A percentile compares a stretch with the other conserved stretches of the same genome.
phyloP scores from a whole-genome alignment of 116 monocot species.

The Thalassia testudinum region DNA sequence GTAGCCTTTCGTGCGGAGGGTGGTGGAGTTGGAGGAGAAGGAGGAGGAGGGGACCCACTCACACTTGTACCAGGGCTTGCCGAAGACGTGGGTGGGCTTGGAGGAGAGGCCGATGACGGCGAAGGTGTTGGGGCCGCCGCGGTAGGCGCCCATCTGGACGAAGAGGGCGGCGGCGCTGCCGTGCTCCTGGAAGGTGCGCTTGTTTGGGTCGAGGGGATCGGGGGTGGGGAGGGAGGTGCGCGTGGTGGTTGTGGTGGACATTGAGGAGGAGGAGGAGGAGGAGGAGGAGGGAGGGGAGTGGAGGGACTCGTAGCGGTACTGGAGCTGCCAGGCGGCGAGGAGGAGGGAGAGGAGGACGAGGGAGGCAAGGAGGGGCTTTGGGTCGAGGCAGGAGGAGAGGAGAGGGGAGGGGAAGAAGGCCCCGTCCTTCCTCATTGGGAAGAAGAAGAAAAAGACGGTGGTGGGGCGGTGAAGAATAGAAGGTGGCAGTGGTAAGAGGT shows the following conservation, averaged over 20 bases:
- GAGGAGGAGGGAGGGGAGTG: conserved; percentile 10
- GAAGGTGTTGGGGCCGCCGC: conserved; percentile 69
- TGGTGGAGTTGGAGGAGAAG: conserved; percentile 3
- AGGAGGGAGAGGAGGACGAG: conserved; percentile 53
- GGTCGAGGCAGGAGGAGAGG: conserved; percentile 31
- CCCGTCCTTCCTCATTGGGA: too few species aligned
- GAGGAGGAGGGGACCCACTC: conserved; percentile 62
- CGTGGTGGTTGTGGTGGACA: conserved; percentile 1
- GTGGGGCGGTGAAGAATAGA: too few species aligned
- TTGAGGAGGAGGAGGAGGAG: conserved; percentile 1
- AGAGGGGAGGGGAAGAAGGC: too few species aligned
- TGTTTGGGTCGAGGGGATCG: conserved; percentile 26
- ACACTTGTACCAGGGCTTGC: conserved; percentile 90
- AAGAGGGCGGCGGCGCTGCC: conserved; percentile 79
- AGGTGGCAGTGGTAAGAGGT: too few species aligned
- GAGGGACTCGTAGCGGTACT: conserved; percentile 61
- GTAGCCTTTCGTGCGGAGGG: conserved; percentile 56
- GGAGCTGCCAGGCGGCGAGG: conserved; percentile 74
- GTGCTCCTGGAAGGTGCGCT: conserved; percentile 36
- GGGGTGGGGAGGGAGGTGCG: background rate
- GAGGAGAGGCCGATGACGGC: conserved; percentile 70
- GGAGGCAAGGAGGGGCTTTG: conserved; percentile 59
- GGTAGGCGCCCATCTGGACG: conserved; percentile 84
- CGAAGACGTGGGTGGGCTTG: conserved; percentile 78
- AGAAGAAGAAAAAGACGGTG: too few species aligned